These are phyloP conservation scores for Ettlia oleoabundans DNA, from an alignment of 139 green algal species.

Conservation along the genomic window DNA sequence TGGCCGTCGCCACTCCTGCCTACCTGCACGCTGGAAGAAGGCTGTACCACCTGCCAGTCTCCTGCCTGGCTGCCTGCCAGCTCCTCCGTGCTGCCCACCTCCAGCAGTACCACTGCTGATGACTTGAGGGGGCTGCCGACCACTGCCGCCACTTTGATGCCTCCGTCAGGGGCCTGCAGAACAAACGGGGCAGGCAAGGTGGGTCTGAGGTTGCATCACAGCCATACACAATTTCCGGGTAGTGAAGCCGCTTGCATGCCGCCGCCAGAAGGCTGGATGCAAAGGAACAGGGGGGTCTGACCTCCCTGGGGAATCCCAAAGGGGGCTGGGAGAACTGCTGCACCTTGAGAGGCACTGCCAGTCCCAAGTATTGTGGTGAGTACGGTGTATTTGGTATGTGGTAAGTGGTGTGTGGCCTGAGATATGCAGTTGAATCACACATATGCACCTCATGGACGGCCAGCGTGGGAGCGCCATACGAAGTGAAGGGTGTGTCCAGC, in stretches of 20 bases:
- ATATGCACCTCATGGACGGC: constrained; percentile 16
- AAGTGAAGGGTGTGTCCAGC: constrained; percentile 26
- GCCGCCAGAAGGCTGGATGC: too few relatives aligned
- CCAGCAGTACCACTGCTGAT: constrained; percentile 45
- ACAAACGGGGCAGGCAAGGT: not conserved
- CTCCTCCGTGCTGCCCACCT: constrained; percentile 35
- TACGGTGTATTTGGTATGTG: too few relatives aligned
- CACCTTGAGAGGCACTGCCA: too few relatives aligned
- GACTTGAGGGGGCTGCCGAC: constrained; percentile 36
- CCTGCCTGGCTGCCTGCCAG: constrained; percentile 32
- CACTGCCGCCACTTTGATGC: not conserved
- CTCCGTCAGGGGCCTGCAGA: not conserved
- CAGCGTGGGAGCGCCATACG: not conserved
- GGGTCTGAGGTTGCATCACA: too few relatives aligned
- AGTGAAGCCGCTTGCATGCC: too few relatives aligned
- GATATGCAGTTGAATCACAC: not conserved
- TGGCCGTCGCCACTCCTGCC: too few relatives aligned
- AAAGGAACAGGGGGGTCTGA: too few relatives aligned
- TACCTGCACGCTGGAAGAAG: not conserved
- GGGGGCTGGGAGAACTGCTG: too few relatives aligned
- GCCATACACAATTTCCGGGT: too few relatives aligned
- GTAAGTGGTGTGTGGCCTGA: too few relatives aligned
- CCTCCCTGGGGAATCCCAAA: too few relatives aligned
- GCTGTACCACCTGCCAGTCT: constrained; percentile 36
- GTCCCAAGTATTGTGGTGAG: too few relatives aligned